Percentiles rank a stretch among this genome's conserved stretches.
Evolutionary conservation across 2,329 filamentous ascomycete species (phyloP).

Genomic region (Dryadomyces sulphureus): DNA sequence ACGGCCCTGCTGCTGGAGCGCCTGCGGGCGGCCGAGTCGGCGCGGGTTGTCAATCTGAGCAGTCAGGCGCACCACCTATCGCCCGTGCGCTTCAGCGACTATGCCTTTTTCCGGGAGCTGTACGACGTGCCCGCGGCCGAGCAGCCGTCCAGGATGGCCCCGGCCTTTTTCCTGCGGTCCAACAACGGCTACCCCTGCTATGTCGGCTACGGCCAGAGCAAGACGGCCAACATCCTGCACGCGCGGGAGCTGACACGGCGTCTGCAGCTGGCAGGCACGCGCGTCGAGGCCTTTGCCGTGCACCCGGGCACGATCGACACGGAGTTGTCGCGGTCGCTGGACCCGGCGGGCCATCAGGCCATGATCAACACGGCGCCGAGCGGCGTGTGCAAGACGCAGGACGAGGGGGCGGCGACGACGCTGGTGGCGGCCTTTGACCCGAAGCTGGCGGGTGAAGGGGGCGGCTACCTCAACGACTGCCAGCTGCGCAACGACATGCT

Average conservation of each 20-base stretch:
- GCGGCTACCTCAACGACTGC: conserved; percentile 26
- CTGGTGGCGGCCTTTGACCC: conserved; percentile 27
- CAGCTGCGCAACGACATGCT: conserved; percentile 19
- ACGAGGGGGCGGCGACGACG: conserved; percentile 24
- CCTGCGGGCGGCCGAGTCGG: conserved; percentile 14
- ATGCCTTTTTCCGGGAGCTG: conserved; percentile 21
- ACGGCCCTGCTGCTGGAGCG: conserved; percentile 29
- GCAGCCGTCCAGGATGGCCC: conserved; percentile 4
- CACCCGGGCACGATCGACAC: conserved; percentile 21
- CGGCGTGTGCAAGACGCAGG: conserved; percentile 20
- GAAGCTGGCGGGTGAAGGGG: no score
- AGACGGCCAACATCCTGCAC: conserved; percentile 31
- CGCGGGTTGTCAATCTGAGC: conserved; percentile 26
- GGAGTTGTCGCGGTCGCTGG: conserved; percentile 15
- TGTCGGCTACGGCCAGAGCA: conserved; percentile 30
- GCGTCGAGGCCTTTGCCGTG: conserved; percentile 17
- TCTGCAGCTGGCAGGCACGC: conserved; percentile 11
- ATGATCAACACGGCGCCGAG: conserved; percentile 15
- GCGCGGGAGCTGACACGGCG: conserved; percentile 19
- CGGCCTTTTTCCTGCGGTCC: conserved; percentile 1
- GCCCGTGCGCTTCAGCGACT: conserved; percentile 26
- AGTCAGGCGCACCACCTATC: conserved; percentile 23
- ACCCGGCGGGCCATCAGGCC: conserved; percentile 10
- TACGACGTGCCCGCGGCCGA: conserved; percentile 19
- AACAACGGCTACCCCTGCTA: conserved; percentile 17